A percentile compares a stretch with the other conserved stretches of the same genome.
Conservation (phyloP, 108 stramenopile genomes). For the Cyclotella kingstonii region DNA sequence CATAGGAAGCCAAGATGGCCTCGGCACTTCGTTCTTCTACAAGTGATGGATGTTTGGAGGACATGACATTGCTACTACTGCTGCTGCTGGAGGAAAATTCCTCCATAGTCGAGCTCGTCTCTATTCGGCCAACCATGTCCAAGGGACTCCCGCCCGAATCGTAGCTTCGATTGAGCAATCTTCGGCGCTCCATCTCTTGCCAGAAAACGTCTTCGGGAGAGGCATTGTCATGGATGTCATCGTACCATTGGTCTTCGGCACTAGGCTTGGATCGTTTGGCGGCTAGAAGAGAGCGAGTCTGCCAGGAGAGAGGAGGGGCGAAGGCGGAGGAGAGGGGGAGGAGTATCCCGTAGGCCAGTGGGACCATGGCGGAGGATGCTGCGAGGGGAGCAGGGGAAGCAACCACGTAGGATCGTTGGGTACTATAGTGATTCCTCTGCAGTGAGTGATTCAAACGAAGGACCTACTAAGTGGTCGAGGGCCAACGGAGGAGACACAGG, state of each 20-base stretch:
- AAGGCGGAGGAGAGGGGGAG: no score
- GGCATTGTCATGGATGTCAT: slow-evolving; percentile 55
- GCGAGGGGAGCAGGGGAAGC: no score
- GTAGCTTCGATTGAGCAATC: slow-evolving; percentile 49
- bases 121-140: slow-evolving; percentile 26
- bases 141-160: neutral
- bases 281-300: no score
- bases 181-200: slow-evolving; percentile 82
- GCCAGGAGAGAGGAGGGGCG: no score
- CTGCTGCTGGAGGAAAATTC: neutral
- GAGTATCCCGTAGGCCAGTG: no score
- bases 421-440: no score
- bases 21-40: slow-evolving; percentile 51
- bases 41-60: slow-evolving; percentile 23
- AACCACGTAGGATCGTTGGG: no score
- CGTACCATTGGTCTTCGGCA: slow-evolving; percentile 72
- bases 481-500: no score
- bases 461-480: no score
- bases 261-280: no score
- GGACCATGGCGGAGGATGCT: no score
- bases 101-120: neutral
- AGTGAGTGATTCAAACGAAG: no score
- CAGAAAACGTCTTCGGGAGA: slow-evolving; percentile 77
- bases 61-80: slow-evolving; percentile 7
- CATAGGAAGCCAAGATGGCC: slow-evolving; percentile 60